Evolutionary conservation across 228 moss, liverwort and hornwort species (phyloP), one percentile per base, ranked within the genome.

Genomic region (Sphagnum magellanicum): DNA sequence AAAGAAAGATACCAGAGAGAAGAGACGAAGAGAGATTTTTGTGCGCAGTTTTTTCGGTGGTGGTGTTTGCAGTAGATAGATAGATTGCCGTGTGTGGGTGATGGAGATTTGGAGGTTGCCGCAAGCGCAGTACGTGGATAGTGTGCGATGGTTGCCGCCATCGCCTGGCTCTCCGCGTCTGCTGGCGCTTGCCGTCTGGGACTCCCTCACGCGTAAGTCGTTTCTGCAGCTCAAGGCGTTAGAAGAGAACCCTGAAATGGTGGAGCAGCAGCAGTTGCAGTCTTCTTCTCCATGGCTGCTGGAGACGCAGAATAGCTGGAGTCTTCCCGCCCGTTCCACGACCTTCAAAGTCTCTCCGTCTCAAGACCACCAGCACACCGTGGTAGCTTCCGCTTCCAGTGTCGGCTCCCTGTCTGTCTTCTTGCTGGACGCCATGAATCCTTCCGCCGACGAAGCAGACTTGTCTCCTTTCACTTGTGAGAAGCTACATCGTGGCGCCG

Each of bases 61-160:
- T 32, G 2, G 3, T 32, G 32, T 32, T 32, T 32, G 32, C 32
- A 32, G 32, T 32, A 32, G 32, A 32, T 32, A 32, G 32, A 32
- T 32, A 2, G 32, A 32, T 32, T 32, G 32, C 32, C 32, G 32
- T 32, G 2, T 32, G 32, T 32, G 32, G 51, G 63, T 76, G 47
- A 87, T 93, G 93, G 90, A 93, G 75, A 66, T 83, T 58, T 93
- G 93, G 85, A 83, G 81, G 82, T 78, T 97, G 59, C 79, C 91
- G 62, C 93, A 97, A 72, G 88, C 83, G 47, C 88, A 90, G 48
- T 93, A 90, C 11, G 90, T 97, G 66, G 93, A 97, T 67, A 85
- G 85, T 51, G 83, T 97, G 75, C 87, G 88, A 4, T 97, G 97
- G 97, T 85, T 97, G 49, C 88, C 97, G 47, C 64, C 81, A 0